Base-by-base conservation (phyloP, 768 basidiomycete species). In the Rhodotorula paludigena region DNA sequence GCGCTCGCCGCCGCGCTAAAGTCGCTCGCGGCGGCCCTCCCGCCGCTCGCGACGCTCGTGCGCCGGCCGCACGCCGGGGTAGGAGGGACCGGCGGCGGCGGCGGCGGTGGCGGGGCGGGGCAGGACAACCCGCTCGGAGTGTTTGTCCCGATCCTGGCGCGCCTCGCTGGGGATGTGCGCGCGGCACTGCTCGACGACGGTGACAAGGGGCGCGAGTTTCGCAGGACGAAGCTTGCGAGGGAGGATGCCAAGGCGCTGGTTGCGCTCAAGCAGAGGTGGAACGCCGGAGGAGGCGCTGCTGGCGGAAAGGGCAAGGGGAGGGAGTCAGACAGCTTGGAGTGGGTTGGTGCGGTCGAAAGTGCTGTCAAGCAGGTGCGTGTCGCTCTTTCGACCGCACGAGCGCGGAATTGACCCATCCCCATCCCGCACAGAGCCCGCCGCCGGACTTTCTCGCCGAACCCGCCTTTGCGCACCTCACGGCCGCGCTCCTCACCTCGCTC, bases 201-300 rank as follows among this genome's bases (percentile, higher is more conserved):
- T 5, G 54, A 44, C 9, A 51, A 35, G 25, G 48, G 65, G 7
- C 47, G 48, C 6, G 65, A 64, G 23, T 49, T n/a, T 3, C 30
- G 69, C 23, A 23, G 51, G 18, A 56, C 49, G 23, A 55, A 35
- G 33, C 28, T 66, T 28, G 25, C 25, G 6, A 60, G 52, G 30
- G 61, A 63, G 35, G 61, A 60, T 5, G 65, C 70, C 45, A 67
- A 61, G 47, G 65, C 65, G 30, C 55, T 67, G 7, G 45, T 71
- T 10, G 57, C 39, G 25, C n/a, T 71, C 2, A 18, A 28, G 51
- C 70, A 71, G 41, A 35, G 60, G 14, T 70, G 69, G 69, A 12
- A 9, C 14, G 48, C 42, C 10, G 12, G 57, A 8, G 35, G 30
- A 5, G n/a, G 33, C 5, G 54, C 25, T 1, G 53, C 41, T 1